These are phyloP conservation scores for Brassica hybrid DNA, from an alignment of 441 rosid species.

Conservation along the genomic window DNA sequence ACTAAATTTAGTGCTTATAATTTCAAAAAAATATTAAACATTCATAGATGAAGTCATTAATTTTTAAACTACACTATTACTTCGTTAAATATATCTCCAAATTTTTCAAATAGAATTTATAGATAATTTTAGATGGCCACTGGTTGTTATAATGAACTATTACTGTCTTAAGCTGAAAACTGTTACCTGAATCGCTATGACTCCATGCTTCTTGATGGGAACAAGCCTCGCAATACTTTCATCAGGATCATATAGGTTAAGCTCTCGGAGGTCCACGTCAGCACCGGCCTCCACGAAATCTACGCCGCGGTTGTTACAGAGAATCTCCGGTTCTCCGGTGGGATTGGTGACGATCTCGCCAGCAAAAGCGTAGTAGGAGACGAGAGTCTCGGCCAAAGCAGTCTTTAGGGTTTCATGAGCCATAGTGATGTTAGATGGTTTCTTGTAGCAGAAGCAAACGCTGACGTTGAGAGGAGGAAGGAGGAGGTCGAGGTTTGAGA, in stretches of 20 bases:
- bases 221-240: conserved; percentile 64
- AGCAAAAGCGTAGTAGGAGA: conserved; percentile 67
- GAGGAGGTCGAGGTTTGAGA: conserved; percentile 86
- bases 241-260: conserved; percentile 73
- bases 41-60: neutral
- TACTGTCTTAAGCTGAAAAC: neutral
- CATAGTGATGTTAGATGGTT: conserved; percentile 34
- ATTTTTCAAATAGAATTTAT: no score
- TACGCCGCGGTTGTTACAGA: conserved; percentile 82
- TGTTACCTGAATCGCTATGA: conserved; percentile 73
- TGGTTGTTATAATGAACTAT: conserved; percentile 15
- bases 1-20: neutral
- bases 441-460: conserved; percentile 69
- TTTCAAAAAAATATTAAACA: neutral
- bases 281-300: conserved; percentile 71
- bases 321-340: conserved; percentile 75
- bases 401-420: conserved; percentile 52
- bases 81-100: no score
- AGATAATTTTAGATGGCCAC: no score
- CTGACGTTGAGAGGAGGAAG: conserved; percentile 68
- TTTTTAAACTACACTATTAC: no score
- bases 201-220: conserved; percentile 65
- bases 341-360: conserved; percentile 71
- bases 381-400: conserved; percentile 65
- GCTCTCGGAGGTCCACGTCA: conserved; percentile 56